These are phyloP conservation scores for Tylopilus sp. DNA, from an alignment of 1,284 basidiomycete species.

Conservation along the genomic window DNA sequence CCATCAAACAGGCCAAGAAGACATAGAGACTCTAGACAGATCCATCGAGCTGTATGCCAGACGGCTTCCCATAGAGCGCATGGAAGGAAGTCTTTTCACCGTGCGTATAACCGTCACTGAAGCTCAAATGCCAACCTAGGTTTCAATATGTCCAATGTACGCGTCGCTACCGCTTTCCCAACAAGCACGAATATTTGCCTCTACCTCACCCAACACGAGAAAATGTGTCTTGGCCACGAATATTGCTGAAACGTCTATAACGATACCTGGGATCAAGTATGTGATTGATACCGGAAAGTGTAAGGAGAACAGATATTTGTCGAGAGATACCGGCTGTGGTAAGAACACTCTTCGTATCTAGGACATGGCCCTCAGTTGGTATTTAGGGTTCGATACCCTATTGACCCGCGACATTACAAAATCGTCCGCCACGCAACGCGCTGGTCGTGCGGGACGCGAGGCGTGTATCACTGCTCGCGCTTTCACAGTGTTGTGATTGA, in stretches of 20 bases:
- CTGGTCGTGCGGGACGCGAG: constrained; percentile 91
- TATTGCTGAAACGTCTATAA: constrained; percentile 98
- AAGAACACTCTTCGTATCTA: constrained; percentile 13
- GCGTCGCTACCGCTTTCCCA: constrained; percentile 77
- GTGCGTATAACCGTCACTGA: neutral
- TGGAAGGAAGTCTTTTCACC: constrained; percentile 42
- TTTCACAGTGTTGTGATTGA: constrained; percentile 2
- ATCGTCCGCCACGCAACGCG: constrained; percentile 81
- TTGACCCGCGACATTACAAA: constrained; percentile 83
- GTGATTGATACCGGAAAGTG: constrained; percentile 95
- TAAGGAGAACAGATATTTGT: constrained; percentile 90
- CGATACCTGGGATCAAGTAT: constrained; percentile 93
- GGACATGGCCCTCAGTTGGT: constrained; percentile 3
- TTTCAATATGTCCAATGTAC: constrained; percentile 78
- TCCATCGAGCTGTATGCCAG: constrained; percentile 65
- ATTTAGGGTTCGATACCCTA: constrained; percentile 82
- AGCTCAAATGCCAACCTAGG: constrained; percentile 38
- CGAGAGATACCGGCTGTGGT: constrained; percentile 64
- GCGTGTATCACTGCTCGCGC: constrained; percentile 36
- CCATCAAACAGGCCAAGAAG: constrained; percentile 73
- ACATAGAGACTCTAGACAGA: constrained; percentile 86
- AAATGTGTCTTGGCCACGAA: constrained; percentile 95
- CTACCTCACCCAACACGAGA: constrained; percentile 67
- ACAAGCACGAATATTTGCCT: constrained; percentile 76
- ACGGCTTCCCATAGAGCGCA: constrained; percentile 55